phyloP scores from a whole-genome alignment of 2,329 filamentous ascomycete species.

The Colletotrichum scovillei region DNA sequence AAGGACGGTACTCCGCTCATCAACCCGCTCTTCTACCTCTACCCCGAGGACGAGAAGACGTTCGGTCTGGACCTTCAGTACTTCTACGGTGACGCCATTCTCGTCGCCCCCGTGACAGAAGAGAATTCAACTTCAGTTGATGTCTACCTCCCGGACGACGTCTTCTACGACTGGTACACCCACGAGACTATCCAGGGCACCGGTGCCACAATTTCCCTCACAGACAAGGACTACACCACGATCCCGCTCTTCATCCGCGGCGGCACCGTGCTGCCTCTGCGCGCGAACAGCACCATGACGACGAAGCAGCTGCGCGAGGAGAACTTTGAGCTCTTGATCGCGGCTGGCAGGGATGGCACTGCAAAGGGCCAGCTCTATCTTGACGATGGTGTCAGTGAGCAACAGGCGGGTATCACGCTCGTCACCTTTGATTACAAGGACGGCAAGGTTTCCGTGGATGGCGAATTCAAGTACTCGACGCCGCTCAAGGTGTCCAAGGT shows the following conservation, averaged over 20 bases:
- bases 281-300: conserved; percentile 68
- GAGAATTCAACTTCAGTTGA: conserved; percentile 56
- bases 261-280: conserved; percentile 72
- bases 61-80: conserved; percentile 61
- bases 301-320: conserved; percentile 72
- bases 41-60: conserved; percentile 63
- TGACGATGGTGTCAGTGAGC: conserved; percentile 77
- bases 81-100: conserved; percentile 60
- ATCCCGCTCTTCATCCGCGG: conserved; percentile 78
- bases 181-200: conserved; percentile 41
- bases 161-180: conserved; percentile 66
- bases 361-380: conserved; percentile 78
- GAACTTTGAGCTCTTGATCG: conserved; percentile 78
- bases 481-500: conserved; percentile 58
- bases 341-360: conserved; percentile 69
- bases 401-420: conserved; percentile 66
- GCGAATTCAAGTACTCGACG: conserved; percentile 64
- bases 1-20: conserved; percentile 72
- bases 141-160: conserved; percentile 61
- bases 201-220: conserved; percentile 30
- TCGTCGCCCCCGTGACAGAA: conserved; percentile 61
- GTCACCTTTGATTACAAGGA: conserved; percentile 70
- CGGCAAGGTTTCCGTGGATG: conserved; percentile 61
- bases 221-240: conserved; percentile 53
- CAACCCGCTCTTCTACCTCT: conserved; percentile 78